Evolutionary conservation across 768 basidiomycete genomes (phyloP), one percentile per base, ranked within the genome.

Genomic region (Phlebiopsis gigantea): DNA sequence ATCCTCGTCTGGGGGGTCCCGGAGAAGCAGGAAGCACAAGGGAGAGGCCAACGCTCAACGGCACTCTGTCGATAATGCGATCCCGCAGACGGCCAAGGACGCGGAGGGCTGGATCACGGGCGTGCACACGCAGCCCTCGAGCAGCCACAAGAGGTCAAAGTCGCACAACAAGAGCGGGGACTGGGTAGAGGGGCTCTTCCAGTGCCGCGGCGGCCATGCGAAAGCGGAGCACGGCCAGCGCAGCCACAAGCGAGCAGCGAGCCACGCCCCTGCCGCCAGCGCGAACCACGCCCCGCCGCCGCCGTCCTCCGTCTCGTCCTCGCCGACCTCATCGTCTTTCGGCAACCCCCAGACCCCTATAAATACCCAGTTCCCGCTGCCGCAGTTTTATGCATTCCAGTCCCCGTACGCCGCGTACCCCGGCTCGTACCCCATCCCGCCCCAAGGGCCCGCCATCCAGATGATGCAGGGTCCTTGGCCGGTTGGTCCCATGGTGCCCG

Each of bases 1-100:
- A 53, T 79, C 75, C 6, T 66, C 69, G 45, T 55, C 21, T 21
- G n/a, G 62, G 15, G 51, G 63, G 2, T 61, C 64, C 21, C 65
- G 66, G 10, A 49, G 62, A 39, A 62, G 54, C 14, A 43, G 60
- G 57, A 47, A 56, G 51, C 43, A 44, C 30, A 52, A 53, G 41
- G 47, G 31, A 25, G 43, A 41, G 47, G 46, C 28, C 17, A 53
- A 46, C 29, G 34, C 21, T 2, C 39, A 14, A 24, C 6, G n/a
- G 43, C 28, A 52, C 17, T 31, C 31, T 7, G 14, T 30, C 2
- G 48, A 63, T 39, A 55, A 61, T n/a, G 45, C 19, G 12, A 31
- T 14, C 5, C 15, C 45, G 26, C 24, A 47, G 57, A 15, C 22
- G 19, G 41, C 24, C 19, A 46, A 47, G n/a, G 54, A 55, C 30